Evolutionary conservation across 1,284 basidiomycete species (phyloP), one percentile per base, ranked within the genome.

Genomic region (Quambalaria eucalypti): DNA sequence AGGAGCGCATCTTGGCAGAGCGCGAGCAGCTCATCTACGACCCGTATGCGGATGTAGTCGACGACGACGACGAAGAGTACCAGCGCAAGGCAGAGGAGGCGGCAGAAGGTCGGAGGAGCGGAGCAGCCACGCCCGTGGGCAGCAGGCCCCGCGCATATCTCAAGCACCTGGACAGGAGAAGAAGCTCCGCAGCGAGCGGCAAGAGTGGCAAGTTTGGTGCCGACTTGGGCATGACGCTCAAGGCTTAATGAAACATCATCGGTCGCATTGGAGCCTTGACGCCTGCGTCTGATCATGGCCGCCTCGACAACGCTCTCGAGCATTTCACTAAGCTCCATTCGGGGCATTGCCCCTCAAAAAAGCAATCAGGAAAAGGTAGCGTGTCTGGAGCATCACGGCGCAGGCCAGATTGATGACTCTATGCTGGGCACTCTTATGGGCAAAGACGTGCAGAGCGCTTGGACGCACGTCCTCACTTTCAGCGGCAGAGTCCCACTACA

Each of bases 1-100:
- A 75, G 44, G 71, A 64, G 40, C 53, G 68, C 12, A 74, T 75
- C 55, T 60, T 65, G 36, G 55, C 53, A 25, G 69, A 74, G 54
- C 58, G 73, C 25, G 68, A 72, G 52, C 60, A 64, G 47, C 56
- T 56, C n/a, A 36, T 56, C 23, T 56, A 56, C 31, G 57, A 59
- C 28, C 54, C 54, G n/a, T 28, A 25, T 51, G 47, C 38, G 16
- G 52, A 48, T 10, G 33, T 33, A 8, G 54, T 39, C 16, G 54
- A 56, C 29, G 56, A 57, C 19, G 57, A 51, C 23, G 65, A 66
- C 46, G 65, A 67, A 56, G 60, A 65, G 42, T 21, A 12, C 14
- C 16, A 46, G 42, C 12, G 25, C 16, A 46, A 21, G 42, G 25
- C 16, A 26, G 25, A 46, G 21, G 42, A 46, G 42, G 42, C 42